Evolutionary conservation across 108 stramenopile genomes (phyloP), one percentile per base, ranked within the genome.

Genomic region (Schizochytrium sp.): DNA sequence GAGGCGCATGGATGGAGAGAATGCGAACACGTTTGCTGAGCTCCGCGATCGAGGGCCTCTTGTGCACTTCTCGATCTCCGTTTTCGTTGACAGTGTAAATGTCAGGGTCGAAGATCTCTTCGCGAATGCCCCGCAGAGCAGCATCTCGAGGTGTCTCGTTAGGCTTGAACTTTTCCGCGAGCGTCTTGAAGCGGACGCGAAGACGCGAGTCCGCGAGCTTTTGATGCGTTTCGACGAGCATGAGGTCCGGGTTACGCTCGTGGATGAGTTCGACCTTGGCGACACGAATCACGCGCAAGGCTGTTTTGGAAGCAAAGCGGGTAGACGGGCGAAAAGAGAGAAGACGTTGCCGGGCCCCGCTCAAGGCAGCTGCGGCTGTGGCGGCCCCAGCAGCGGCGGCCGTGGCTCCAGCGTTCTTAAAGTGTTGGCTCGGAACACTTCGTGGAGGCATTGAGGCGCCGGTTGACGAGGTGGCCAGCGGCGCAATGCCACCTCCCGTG

Each of bases 151-250:
- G 48, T 23, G 76, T 83, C 28, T 83, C 76, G 51, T 4, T 4
- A 6, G 76, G 76, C 4, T 83, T 83, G 76, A 83, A 53, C 76
- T 83, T 83, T 83, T 83, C 76, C 6, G 48, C 51, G 6, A 83
- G 23, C 16, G 76, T 53, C 76, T 83, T 47, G 51, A 83, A 83
- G 76, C 76, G 76, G 51, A 83, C 51, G 25, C 51, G 76, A 55
- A 83, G 48, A 6, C 48, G 48, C 45, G 23, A 2, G 28, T 83
- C 51, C 28, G 45, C 45, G 23, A 47, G 45, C 28, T 45, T 8
- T 23, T 83, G 76, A 34, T 83, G 76, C 45, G 76, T 83, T 45
- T 83, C 76, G 51, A 83, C 76, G 10, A 83, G 76, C 45, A 83
- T 28, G n/a, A 83, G 28, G 76, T 83, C 48, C 10, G 12, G 48